Conservation (phyloP, 2,329 filamentous ascomycete genomes). For the Waltergamsia citrina region DNA sequence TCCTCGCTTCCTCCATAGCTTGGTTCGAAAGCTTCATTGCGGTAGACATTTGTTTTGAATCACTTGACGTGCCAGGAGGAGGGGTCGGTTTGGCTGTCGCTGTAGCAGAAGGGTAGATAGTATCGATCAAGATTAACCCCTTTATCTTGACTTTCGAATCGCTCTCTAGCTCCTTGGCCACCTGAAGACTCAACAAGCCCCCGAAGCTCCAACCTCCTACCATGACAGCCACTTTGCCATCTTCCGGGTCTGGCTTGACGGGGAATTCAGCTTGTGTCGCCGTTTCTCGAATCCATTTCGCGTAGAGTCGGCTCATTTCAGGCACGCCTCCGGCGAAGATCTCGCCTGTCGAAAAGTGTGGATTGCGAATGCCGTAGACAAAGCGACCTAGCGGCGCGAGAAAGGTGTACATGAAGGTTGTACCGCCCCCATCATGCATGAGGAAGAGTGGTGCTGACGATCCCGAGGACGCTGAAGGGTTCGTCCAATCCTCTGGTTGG, state of each 20-base stretch:
- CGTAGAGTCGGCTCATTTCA: slow-evolving; percentile 45
- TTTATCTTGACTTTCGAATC: slow-evolving; percentile 27
- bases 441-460: slow-evolving; percentile 31
- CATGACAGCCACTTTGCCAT: slow-evolving; percentile 27
- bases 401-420: slow-evolving; percentile 46
- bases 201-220: slow-evolving; percentile 49
- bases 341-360: slow-evolving; percentile 34
- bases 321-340: slow-evolving; percentile 40
- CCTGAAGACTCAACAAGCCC: slow-evolving; percentile 40
- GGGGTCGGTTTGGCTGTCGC: slow-evolving; percentile 1
- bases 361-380: slow-evolving; percentile 46
- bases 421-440: slow-evolving; percentile 52
- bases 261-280: slow-evolving; percentile 20
- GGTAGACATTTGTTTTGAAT: slow-evolving; percentile 18
- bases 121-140: slow-evolving; percentile 45
- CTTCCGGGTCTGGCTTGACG: slow-evolving; percentile 9
- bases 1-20: slow-evolving; percentile 31
- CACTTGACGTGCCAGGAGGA: not conserved
- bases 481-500: too few species aligned
- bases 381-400: slow-evolving; percentile 36
- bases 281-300: slow-evolving; percentile 28
- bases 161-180: slow-evolving; percentile 31
- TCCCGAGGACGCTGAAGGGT: too few species aligned
- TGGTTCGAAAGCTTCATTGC: slow-evolving; percentile 22
- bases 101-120: slow-evolving; percentile 29